Evolutionary conservation across 257 asterid genomes (phyloP).

Genomic region (Ehretia macrophylla): DNA sequence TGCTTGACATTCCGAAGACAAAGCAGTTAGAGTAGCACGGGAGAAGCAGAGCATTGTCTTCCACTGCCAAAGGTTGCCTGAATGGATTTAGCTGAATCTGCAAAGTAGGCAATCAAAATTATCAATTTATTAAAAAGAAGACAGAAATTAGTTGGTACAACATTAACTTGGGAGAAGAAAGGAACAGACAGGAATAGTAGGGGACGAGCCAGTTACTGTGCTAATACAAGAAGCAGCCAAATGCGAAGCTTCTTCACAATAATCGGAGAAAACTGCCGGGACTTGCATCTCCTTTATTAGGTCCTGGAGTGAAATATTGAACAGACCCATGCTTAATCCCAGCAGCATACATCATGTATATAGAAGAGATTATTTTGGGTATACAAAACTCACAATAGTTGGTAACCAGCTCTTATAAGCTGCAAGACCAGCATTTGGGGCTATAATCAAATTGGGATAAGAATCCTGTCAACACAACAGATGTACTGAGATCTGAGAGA

Average conservation of each 20-base stretch:
- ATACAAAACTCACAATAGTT: conserved; percentile 59
- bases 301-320: conserved; percentile 41
- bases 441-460: conserved; percentile 60
- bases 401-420: conserved; percentile 93
- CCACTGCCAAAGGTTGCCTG: conserved; percentile 81
- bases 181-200: conserved; percentile 45
- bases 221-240: conserved; percentile 64
- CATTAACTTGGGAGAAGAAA: conserved; percentile 3
- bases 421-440: conserved; percentile 92
- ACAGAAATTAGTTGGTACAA: neutral
- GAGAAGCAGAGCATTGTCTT: conserved; percentile 58
- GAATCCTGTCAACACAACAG: conserved; percentile 39
- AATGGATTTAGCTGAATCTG: conserved; percentile 89
- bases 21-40: conserved; percentile 94
- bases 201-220: conserved; percentile 42
- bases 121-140: neutral
- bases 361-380: neutral
- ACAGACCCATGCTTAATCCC: no score
- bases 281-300: conserved; percentile 55
- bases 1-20: conserved; percentile 55
- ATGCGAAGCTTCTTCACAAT: conserved; percentile 87
- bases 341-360: no score
- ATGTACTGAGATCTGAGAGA: conserved; percentile 7
- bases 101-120: conserved; percentile 8
- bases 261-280: conserved; percentile 82